Base-by-base conservation (phyloP, 2,329 filamentous ascomycete species). In the Fusarium concolor region DNA sequence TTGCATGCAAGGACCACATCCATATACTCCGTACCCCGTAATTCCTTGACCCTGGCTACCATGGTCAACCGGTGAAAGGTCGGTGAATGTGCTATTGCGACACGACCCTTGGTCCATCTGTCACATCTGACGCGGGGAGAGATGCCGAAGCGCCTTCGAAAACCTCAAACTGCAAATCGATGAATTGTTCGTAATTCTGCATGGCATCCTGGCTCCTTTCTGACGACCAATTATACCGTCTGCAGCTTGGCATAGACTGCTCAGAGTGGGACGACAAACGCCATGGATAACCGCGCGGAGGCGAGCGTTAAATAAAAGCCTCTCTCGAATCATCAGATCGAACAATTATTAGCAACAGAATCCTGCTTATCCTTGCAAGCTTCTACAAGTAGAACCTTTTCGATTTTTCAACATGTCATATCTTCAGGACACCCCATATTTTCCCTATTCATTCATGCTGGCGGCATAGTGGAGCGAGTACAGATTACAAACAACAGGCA, bases 261-360 rank as follows among this genome's bases (percentile, higher is more conserved):
- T n/a, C 8, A 26, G 38, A n/a, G n/a, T n/a, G 56, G 22, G 33
- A 20, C 37, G 33, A 28, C 26, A 42, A 62, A 60, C 54, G 43
- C 61, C 55, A 60, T 47, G 49, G 57, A 68, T 62, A 69, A 35
- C 67, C 67, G 65, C 56, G 46, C 56, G 22, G 60, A 67, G 57
- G 52, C 56, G 63, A 69, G 29, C 58, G 45, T 49, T 20, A 6
- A 6, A 4, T 24, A 44, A 33, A 60, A 61, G 46, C 45, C 39
- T 53, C 60, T 26, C 7, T 44, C 41, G 11, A 46, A 69, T 64
- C 62, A 56, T 44, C 41, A 10, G 44, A 69, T 64, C 62, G 58
- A 67, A 64, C 62, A 70, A 67, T 59, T 62, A 69, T 69, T 67
- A 64, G 62, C 65, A 72, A 69, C 54, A 50, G 58, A 62, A 61